Conservation (phyloP, 345 rosid species). For the rapeseed (Brassica napus) region DNA sequence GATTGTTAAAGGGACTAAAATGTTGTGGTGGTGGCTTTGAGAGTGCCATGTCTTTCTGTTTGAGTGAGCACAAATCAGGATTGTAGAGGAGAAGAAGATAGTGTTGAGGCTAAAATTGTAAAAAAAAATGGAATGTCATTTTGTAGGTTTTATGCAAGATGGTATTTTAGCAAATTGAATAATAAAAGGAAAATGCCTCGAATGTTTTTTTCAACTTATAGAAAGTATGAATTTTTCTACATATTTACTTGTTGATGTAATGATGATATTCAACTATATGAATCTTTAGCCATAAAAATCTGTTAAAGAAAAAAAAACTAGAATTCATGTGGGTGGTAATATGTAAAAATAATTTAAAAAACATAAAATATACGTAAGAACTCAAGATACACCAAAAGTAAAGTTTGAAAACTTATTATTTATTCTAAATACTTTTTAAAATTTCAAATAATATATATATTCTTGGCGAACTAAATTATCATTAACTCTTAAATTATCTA, state of each 20-base stretch:
- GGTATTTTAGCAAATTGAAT: background rate
- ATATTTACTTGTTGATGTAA: background rate
- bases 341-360: background rate
- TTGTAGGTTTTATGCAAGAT: background rate
- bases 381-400: background rate
- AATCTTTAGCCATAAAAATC: background rate
- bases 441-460: background rate
- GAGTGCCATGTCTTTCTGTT: slow-evolving; percentile 23
- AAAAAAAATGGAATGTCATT: background rate
- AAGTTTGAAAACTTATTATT: background rate
- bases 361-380: background rate
- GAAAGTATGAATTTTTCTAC: background rate
- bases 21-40: slow-evolving; percentile 28
- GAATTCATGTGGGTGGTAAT: background rate
- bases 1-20: background rate
- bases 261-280: background rate
- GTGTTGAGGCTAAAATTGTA: slow-evolving; percentile 20
- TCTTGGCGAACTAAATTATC: background rate
- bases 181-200: background rate
- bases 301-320: background rate
- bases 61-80: slow-evolving; percentile 22
- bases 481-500: slow-evolving; percentile 24
- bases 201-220: background rate
- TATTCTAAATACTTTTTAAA: background rate
- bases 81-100: slow-evolving; percentile 10